Percentiles rank a stretch among this genome's conserved stretches.
These are phyloP conservation scores for Pezicula radicicola DNA, from an alignment of 2,329 filamentous ascomycete species.

Conservation along the genomic window DNA sequence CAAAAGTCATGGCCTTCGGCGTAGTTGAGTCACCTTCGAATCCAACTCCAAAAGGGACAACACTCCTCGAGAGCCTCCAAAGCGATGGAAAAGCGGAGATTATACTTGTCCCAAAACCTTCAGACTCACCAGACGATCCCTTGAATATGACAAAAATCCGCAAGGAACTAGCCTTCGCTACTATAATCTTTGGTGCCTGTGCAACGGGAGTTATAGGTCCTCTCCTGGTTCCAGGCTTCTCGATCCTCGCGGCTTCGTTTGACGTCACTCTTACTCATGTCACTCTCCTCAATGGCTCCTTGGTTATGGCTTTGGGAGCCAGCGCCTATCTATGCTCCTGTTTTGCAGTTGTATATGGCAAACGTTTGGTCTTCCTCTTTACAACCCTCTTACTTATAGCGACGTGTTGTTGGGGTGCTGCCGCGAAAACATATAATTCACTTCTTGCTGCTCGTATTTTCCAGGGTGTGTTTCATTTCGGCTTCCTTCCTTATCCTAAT, in stretches of 20 bases:
- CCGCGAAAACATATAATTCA: conserved; percentile 3
- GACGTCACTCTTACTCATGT: conserved; percentile 6
- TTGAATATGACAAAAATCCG: conserved; percentile 38
- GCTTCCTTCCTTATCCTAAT: not conserved
- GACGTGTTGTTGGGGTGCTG: conserved; percentile 4
- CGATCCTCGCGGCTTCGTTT: conserved; percentile 4
- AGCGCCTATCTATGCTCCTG: conserved; percentile 7
- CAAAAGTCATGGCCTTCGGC: not conserved
- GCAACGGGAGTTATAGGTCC: conserved; percentile 2
- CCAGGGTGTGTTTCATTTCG: conserved; percentile 5
- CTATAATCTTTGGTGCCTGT: conserved; percentile 2
- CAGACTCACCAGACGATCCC: conserved; percentile 45
- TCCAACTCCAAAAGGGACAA: not conserved
- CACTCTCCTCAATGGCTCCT: conserved; percentile 6
- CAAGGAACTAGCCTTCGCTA: conserved; percentile 1
- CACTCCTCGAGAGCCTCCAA: not conserved
- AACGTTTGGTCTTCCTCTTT: conserved; percentile 5
- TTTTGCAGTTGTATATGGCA: conserved; percentile 6
- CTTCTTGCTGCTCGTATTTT: conserved; percentile 8
- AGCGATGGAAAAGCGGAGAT: conserved; percentile 30
- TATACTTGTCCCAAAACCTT: conserved; percentile 47
- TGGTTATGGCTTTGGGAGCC: conserved; percentile 11
- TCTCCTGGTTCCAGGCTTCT: conserved; percentile 10
- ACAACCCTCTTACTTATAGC: conserved; percentile 3
- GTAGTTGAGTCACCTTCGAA: not conserved